Evolutionary conservation across 768 basidiomycete genomes (phyloP), one percentile per base, ranked within the genome.

Genomic region (Zangia roseola): DNA sequence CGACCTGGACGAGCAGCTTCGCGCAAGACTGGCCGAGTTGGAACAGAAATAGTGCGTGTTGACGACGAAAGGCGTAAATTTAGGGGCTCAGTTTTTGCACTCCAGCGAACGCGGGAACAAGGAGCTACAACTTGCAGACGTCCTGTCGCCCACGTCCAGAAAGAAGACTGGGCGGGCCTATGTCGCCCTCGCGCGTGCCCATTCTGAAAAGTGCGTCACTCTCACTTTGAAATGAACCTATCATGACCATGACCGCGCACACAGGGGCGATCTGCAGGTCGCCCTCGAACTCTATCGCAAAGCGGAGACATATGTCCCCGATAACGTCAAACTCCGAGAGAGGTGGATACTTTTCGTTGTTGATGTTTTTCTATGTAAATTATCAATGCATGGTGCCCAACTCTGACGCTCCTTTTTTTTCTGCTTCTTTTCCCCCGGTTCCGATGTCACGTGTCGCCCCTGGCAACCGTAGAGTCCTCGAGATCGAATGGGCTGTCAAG

Each of bases 121-220:
- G 62, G 86, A 87, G 45, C 64, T 74, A 5, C 78, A 81, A 43
- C 73, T 83, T 16, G 81, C 80, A 7, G 80, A 82, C 56, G 78
- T 77, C 6, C 69, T 89, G 43, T 88, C 86, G 6, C 87, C 87
- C 1, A 76, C 79, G 19, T 86, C 87, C 10, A 82, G 80, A 66
- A 91, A 91, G 77, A 88, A 87, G 70, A 85, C 85, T 0, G 91
- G 89, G 2, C 75, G 86, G 16, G 88, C 89, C 1, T 90, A 90
- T 59, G 86, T 91, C n/a, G 81, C 86, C 20, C 80, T 91, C 21
- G 91, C 91, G 13, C 79, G 91, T 17, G 79, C 85, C 17, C 82
- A 87, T 67, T 88, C 88, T 3, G 85, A 91, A 65, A 87, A 87
- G 90, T 91, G 57, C 19, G 81, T 69, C 6, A 40, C 40, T 19